Evolutionary conservation across 345 rosid genomes (phyloP).

Genomic region (Arabidopsis thaliana): TAIR10.1 NC_003071.7:10982001-10982500

Average conservation of each 20-base stretch:
- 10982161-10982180: slow-evolving; percentile 48
- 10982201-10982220: slow-evolving; percentile 68
- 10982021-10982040: slow-evolving; percentile 34
- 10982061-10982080: slow-evolving; percentile 87
- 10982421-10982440: slow-evolving; percentile 42
- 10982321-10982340: slow-evolving; percentile 46
- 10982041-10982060: slow-evolving; percentile 74
- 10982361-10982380: slow-evolving; percentile 41
- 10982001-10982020: slow-evolving; percentile 1
- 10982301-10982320: slow-evolving; percentile 75
- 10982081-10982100: slow-evolving; percentile 83
- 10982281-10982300: slow-evolving; percentile 57
- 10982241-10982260: slow-evolving; percentile 67
- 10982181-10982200: slow-evolving; percentile 48
- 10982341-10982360: slow-evolving; percentile 43
- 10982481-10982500: slow-evolving; percentile 41
- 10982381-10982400: slow-evolving; percentile 43
- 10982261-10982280: slow-evolving; percentile 69
- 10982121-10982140: slow-evolving; percentile 55
- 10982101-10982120: slow-evolving; percentile 67
- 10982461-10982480: slow-evolving; percentile 46
- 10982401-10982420: slow-evolving; percentile 36
- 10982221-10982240: slow-evolving; percentile 83
- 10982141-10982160: slow-evolving; percentile 37
- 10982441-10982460: slow-evolving; percentile 42